Conservation (phyloP, 2,329 filamentous ascomycete genomes). For the Periglandula ipomoeae region DNA sequence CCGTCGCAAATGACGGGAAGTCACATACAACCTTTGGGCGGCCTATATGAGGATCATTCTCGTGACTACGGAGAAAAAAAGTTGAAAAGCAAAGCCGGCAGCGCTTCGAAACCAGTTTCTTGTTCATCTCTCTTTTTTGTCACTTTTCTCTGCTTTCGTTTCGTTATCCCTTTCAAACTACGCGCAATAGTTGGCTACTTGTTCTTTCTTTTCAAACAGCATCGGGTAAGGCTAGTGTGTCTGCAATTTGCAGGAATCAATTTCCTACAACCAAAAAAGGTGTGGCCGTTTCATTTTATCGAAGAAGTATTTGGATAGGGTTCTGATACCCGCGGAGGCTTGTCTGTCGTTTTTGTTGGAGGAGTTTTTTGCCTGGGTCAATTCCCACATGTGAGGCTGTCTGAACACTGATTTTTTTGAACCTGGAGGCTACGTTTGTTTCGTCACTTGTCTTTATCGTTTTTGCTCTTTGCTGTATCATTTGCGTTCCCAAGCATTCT, state of each 20-base stretch:
- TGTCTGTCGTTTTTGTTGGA: neutral
- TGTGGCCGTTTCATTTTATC: neutral
- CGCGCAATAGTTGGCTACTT: neutral
- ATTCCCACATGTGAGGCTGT: neutral
- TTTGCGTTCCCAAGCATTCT: neutral
- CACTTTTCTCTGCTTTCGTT: constrained; percentile 9
- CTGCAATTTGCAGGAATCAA: constrained; percentile 5
- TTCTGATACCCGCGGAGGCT: neutral
- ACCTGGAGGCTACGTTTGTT: neutral
- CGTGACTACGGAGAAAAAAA: neutral
- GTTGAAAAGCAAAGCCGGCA: constrained; percentile 4
- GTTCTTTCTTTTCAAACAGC: neutral
- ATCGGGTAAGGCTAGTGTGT: constrained; percentile 8
- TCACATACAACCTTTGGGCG: neutral
- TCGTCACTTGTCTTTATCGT: neutral
- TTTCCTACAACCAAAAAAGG: neutral
- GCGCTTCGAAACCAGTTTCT: constrained; percentile 6
- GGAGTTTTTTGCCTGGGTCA: neutral
- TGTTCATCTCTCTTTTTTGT: constrained; percentile 11
- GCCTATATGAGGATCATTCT: neutral
- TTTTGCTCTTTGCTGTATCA: too few relatives aligned
- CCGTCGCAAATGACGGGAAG: neutral
- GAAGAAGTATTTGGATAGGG: constrained; percentile 1
- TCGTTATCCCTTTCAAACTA: neutral
- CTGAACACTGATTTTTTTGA: neutral